Evolutionary conservation across 169 alveolate genomes (phyloP), one percentile per base, ranked within the genome.

Genomic region (Amoebophrya sp.): DNA sequence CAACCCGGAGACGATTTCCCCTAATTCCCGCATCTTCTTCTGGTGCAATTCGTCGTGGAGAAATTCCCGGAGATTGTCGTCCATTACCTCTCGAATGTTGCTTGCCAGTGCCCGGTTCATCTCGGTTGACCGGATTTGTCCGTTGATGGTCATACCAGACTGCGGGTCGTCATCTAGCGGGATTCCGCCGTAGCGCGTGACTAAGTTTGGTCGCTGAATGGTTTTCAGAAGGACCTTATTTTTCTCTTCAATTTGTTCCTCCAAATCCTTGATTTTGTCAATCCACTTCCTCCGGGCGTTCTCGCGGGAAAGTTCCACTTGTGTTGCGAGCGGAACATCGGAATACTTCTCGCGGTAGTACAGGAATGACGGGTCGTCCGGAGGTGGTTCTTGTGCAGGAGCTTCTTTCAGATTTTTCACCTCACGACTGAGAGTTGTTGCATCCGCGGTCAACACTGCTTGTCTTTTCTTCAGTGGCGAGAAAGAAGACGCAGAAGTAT

Each of bases 311-410:
- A 66, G 83, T 25, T 66, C 83, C 32, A 12, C 18, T 66, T 66
- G 35, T 1, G 29, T 66, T 2, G 35, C 83, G 10, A 66, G 83
- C 1, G 83, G 83, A 25, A 66, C 83, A 25, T 66, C 83, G 83
- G 83, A 66, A 66, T 7, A 66, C 83, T 66, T 66, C 83, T 66
- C 83, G 32, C 83, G 83, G 83, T 66, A 66, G 83, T 66, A 66
- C 38, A 66, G 32, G 32, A 66, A 47, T n/a, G n/a, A n/a, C n/a
- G n/a, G n/a, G n/a, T n/a, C n/a, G n/a, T n/a, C n/a, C n/a, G n/a
- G n/a, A n/a, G n/a, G n/a, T n/a, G n/a, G n/a, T n/a, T n/a, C n/a
- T n/a, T n/a, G n/a, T n/a, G n/a, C n/a, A n/a, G n/a, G n/a, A n/a
- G n/a, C n/a, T n/a, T n/a, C n/a, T n/a, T n/a, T n/a, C n/a, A n/a